Percentiles rank a stretch among this genome's conserved stretches.
Evolutionary conservation across 495 filamentous ascomycete genomes (phyloP).

Genomic region (Penicillium cosmopolitanum): DNA sequence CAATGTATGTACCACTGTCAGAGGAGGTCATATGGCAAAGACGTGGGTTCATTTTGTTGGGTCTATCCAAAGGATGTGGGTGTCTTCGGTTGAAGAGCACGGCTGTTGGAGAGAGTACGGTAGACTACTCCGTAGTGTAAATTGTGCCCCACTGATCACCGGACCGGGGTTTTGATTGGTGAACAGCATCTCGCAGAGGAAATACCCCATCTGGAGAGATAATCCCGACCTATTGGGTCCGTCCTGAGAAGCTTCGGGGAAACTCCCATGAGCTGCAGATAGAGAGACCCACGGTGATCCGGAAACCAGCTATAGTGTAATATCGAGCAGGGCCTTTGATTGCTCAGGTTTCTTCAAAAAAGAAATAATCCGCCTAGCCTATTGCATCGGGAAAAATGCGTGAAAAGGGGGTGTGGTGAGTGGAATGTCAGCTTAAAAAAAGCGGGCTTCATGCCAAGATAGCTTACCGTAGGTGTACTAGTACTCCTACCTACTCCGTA

Average conservation of each 20-base stretch:
- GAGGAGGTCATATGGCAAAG: background rate
- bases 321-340: constrained; percentile 4
- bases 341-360: constrained; percentile 10
- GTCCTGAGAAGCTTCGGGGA: background rate
- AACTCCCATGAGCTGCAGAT: constrained; percentile 17
- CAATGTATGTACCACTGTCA: too few species aligned
- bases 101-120: background rate
- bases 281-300: constrained; percentile 23
- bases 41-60: background rate
- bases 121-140: background rate
- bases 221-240: constrained; percentile 3
- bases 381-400: constrained; percentile 13
- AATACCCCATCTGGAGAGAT: constrained; percentile 13
- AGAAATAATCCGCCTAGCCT: background rate
- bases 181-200: constrained; percentile 5
- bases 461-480: background rate
- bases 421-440: background rate
- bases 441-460: background rate
- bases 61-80: background rate
- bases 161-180: constrained; percentile 5
- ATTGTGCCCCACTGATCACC: constrained; percentile 1
- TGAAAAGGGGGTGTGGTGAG: background rate
- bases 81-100: background rate
- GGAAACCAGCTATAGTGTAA: constrained; percentile 15
- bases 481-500: background rate